Evolutionary conservation across 2,329 filamentous ascomycete genomes (phyloP).

Genomic region (Onygenales sp.): DNA sequence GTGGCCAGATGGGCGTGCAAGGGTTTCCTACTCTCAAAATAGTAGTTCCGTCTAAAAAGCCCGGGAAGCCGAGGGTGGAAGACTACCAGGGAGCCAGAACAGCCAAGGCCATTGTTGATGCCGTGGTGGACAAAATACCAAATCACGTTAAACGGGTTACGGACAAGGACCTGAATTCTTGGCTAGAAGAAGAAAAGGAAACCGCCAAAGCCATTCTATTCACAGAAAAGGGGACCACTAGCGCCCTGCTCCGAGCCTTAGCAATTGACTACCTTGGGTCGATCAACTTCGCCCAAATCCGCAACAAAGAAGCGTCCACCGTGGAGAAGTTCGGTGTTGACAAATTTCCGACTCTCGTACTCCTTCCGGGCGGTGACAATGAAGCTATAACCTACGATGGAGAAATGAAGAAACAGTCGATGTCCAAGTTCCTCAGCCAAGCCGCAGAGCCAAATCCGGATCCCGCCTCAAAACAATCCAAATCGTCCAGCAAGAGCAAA

Average conservation of each 20-base stretch:
- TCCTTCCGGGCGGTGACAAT: constrained; percentile 62
- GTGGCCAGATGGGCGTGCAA: constrained; percentile 74
- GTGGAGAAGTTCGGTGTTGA: constrained; percentile 66
- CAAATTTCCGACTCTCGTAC: constrained; percentile 69
- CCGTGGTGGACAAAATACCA: constrained; percentile 76
- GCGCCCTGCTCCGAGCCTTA: constrained; percentile 69
- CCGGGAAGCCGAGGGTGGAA: constrained; percentile 69
- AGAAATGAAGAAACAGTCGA: constrained; percentile 72
- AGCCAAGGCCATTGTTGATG: constrained; percentile 80
- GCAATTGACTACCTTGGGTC: constrained; percentile 84
- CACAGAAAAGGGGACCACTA: constrained; percentile 83
- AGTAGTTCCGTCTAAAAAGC: constrained; percentile 72
- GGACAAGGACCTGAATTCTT: constrained; percentile 68
- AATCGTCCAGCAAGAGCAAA: constrained; percentile 19
- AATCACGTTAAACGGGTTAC: constrained; percentile 79
- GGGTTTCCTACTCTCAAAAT: constrained; percentile 97
- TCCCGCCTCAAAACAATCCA: constrained; percentile 42
- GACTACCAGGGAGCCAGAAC: constrained; percentile 80
- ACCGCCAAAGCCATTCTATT: constrained; percentile 82
- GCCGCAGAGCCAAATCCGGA: constrained; percentile 71
- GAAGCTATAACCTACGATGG: constrained; percentile 68
- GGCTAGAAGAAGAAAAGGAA: constrained; percentile 58
- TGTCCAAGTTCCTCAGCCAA: constrained; percentile 75
- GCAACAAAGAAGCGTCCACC: constrained; percentile 65
- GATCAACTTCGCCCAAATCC: constrained; percentile 71